Conservation (phyloP, 192 early-diverging fungal species). For the Backusella sp. region DNA sequence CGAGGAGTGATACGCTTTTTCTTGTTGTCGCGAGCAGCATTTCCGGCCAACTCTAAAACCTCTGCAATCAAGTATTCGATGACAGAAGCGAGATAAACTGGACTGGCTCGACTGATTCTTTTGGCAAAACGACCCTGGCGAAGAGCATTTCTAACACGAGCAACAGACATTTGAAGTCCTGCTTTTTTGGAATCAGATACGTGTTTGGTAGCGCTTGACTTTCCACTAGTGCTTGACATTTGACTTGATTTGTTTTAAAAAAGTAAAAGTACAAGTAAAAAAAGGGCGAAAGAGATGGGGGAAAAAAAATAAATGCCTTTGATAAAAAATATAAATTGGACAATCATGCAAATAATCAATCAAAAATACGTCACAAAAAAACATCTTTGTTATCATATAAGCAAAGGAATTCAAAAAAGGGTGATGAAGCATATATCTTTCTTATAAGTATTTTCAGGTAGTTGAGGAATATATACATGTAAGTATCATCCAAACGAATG, state of each 20-base stretch:
- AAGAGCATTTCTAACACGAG: conserved; percentile 28
- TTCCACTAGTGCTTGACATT: conserved; percentile 46
- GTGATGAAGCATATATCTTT: too few species aligned
- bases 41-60: conserved; percentile 87
- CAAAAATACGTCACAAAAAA: too few species aligned
- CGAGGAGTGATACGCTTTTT: conserved; percentile 87
- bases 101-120: conserved; percentile 78
- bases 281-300: neutral
- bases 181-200: conserved; percentile 75
- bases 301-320: neutral
- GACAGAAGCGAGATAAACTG: conserved; percentile 82
- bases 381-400: too few species aligned
- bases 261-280: neutral
- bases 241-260: conserved; percentile 37
- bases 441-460: too few species aligned
- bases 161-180: conserved; percentile 88
- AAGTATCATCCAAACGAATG: too few species aligned
- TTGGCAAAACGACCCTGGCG: conserved; percentile 12
- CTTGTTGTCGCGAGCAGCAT: conserved; percentile 88
- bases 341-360: too few species aligned
- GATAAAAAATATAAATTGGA: too few species aligned
- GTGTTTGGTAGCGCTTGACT: conserved; percentile 60
- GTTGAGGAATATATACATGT: too few species aligned
- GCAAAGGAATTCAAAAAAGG: too few species aligned
- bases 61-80: conserved; percentile 89